Evolutionary conservation across 305 asterid species (phyloP).

Genomic region (Lippia alba): DNA sequence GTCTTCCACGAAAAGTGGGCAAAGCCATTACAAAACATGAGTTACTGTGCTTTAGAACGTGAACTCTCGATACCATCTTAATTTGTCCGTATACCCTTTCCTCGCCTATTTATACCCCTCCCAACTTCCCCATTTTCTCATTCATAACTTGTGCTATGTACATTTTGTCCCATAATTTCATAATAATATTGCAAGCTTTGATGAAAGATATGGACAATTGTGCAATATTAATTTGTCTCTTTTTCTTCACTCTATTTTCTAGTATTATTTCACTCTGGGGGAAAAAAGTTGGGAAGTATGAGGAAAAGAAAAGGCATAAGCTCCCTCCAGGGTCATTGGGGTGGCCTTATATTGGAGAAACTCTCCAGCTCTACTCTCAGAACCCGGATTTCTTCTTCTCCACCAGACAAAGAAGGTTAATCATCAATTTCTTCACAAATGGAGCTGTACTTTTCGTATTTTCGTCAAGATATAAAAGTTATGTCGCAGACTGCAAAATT

Average conservation of each 20-base stretch:
- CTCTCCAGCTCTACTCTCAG: conserved; percentile 83
- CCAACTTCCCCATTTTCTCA: background rate
- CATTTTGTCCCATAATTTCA: too few species aligned
- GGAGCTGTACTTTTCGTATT: too few species aligned
- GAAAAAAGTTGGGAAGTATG: conserved; percentile 24
- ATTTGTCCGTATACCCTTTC: background rate
- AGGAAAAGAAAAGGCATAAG: conserved; percentile 23
- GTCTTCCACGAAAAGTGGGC: too few species aligned
- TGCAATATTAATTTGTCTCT: conserved; percentile 18
- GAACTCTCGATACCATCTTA: background rate
- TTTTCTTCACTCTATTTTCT: conserved; percentile 34
- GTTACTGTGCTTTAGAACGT: background rate
- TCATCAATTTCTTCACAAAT: background rate
- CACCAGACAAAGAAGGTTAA: conserved; percentile 60
- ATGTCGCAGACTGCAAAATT: too few species aligned
- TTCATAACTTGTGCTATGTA: background rate
- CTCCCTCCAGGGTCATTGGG: conserved; percentile 98
- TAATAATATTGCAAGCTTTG: too few species aligned
- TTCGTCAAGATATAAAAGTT: too few species aligned
- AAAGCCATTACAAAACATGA: background rate
- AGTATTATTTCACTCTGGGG: conserved; percentile 23
- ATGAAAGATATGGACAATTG: conserved; percentile 32
- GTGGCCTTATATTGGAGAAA: conserved; percentile 87
- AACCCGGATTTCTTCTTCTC: conserved; percentile 71
- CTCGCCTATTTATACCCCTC: conserved; percentile 29